Base-by-base conservation (phyloP, 352 stramenopile species). In the Phytophthora palmivora region DNA sequence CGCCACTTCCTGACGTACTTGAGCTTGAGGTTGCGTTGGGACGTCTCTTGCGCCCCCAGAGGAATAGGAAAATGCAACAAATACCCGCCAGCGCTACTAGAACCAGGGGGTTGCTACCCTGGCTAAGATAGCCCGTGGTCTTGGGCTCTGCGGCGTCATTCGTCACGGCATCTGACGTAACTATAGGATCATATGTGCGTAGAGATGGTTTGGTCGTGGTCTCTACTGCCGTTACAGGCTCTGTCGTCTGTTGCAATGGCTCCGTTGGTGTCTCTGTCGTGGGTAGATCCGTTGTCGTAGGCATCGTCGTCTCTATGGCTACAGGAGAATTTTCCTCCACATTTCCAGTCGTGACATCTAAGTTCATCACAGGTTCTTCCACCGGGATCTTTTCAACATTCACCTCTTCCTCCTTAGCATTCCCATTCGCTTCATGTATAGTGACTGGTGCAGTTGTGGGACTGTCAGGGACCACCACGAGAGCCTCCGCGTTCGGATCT, bases 21-120 rank as follows among this genome's bases (percentile, higher is more conserved):
- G 56, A 59, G 42, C 28, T 68, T 11, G 36, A 58, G 11, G 34
- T 42, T 48, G 51, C 30, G 19, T 41, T 64, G 0, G 62, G 64
- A n/a, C 72, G 74, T 46, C 76, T 71, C 32, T 84, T 88, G 22
- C 76, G 76, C 22, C 74, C 66, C 74, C 79, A 88, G 0, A 86
- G 46, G 16, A 88, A 28, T 36, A 88, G 39, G 41, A 88, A 88
- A n/a, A 81, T 68, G 34, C 76, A 84, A 63, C 79, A 88, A 19
- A 88, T 67, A 15, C 34, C 79, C 14, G 53, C 70, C 28, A 86
- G 56, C 16, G 55, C 72, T n/a, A 76, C 36, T 21, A 88, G 39
- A 26, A 82, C 39, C 30, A 84, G 21, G n/a, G 76, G 68, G n/a
- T 79, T 86, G 10, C 11, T 65, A 22, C 75, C 72, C 28, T 88